Evolutionary conservation across 2,329 filamentous ascomycete genomes (phyloP), one percentile per base, ranked within the genome.

Genomic region (Botrytis galanthina): DNA sequence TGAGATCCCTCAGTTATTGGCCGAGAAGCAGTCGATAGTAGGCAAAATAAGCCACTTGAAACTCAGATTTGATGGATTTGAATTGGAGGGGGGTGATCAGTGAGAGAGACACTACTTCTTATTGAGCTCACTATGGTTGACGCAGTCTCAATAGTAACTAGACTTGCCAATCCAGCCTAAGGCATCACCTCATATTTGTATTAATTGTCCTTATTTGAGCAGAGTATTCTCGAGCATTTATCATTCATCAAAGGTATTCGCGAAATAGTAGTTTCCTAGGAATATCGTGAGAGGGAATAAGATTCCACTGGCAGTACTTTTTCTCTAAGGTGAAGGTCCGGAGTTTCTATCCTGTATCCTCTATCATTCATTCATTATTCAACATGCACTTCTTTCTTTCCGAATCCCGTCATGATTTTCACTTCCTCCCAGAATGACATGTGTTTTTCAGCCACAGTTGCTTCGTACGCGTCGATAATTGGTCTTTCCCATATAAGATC

Each of bases 401-500:
- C 62, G 7, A 74, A 70, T 3, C 78, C 77, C 70, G 75, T 75
- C 75, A 78, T 78, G 7, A 73, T 68, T 67, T 74, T 76, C 2
- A 77, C 32, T 71, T 79, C 78, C 59, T 75, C 26, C 76, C 77
- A 78, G 66, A 79, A 77, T 2, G 70, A 46, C 9, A 77, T 44
- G n/a, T 77, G 75, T n/a, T 70, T 54, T 59, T 77, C 77, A 1
- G 46, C 29, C 16, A 73, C 26, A 61, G 57, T 75, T 5, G 75
- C 77, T 66, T 79, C 78, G 66, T 78, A 79, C 3, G 77, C 75
- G 74, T 79, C 77, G 46, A 79, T 78, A 18, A 73, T 61, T 8
- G 77, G 78, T 48, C 77, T 67, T 51, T 79, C 78, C 77, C 77
- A 79, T n/a, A 74, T 71, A 62, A 91, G 79, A 81, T 91, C 89